Evolutionary conservation across 1,284 basidiomycete species (phyloP).

Genomic region (Puccinia polysora): DNA sequence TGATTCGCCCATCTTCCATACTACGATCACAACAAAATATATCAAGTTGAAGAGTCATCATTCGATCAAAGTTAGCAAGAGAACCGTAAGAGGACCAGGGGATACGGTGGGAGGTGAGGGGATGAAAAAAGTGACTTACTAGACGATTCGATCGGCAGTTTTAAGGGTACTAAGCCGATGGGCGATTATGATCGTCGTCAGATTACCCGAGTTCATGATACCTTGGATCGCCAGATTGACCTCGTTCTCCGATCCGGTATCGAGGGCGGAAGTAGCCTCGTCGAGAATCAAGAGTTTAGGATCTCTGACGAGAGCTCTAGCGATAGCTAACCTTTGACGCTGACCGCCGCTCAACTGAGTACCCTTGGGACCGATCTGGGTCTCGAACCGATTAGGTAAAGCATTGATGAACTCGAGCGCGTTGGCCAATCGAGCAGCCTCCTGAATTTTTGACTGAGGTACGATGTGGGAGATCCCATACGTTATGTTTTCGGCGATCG

Average conservation of each 20-base stretch:
- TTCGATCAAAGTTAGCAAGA: conserved; percentile 56
- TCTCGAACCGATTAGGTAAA: conserved; percentile 78
- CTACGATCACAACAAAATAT: background rate
- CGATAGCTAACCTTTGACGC: conserved; percentile 57
- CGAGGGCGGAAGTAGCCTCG: conserved; percentile 64
- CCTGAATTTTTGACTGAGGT: conserved; percentile 75
- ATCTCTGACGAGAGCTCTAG: conserved; percentile 56
- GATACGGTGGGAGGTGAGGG: conserved; percentile 60
- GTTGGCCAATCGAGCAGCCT: conserved; percentile 81
- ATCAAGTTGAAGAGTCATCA: conserved; percentile 36
- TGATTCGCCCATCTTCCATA: conserved; percentile 66
- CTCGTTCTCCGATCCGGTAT: conserved; percentile 74
- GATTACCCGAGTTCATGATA: conserved; percentile 68
- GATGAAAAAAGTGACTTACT: conserved; percentile 55
- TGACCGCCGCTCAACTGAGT: conserved; percentile 57
- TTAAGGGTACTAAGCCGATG: conserved; percentile 58
- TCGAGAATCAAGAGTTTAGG: conserved; percentile 57
- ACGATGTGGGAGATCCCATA: conserved; percentile 68
- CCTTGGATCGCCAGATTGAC: conserved; percentile 87
- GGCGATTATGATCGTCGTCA: conserved; percentile 82
- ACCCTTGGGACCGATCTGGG: conserved; percentile 56
- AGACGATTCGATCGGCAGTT: conserved; percentile 37
- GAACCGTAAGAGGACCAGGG: background rate
- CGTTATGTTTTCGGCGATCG: conserved; percentile 86
- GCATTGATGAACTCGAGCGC: conserved; percentile 86